Conservation (phyloP, 257 asterid genomes). For the Solanum infundibuliforme region DNA sequence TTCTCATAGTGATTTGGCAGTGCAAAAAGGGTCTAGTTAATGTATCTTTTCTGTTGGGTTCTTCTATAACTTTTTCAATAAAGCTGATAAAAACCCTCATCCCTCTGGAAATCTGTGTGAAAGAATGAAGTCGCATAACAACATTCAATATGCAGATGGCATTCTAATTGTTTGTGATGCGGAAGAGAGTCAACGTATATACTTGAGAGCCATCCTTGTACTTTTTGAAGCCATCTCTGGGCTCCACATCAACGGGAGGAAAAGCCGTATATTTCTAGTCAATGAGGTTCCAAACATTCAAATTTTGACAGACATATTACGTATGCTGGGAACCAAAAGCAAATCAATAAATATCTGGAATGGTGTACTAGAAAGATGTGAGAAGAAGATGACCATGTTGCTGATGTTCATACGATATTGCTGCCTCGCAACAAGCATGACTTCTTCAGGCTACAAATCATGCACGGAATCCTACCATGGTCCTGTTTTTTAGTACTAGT, state of each 20-base stretch:
- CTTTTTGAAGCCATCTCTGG: background rate
- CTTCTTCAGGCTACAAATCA: background rate
- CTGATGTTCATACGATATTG: background rate
- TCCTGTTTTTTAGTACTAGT: background rate
- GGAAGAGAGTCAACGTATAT: background rate
- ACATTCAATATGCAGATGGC: background rate
- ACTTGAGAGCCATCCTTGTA: background rate
- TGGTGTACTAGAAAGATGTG: background rate
- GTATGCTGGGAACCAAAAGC: background rate
- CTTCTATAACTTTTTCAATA: background rate
- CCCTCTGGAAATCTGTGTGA: background rate
- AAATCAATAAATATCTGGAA: background rate
- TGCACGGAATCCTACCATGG: background rate
- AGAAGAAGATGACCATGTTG: background rate
- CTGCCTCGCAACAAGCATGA: background rate
- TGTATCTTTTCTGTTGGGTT: background rate
- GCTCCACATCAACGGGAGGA: background rate
- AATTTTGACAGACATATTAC: background rate
- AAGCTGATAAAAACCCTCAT: background rate
- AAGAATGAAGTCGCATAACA: background rate
- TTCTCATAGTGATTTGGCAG: background rate
- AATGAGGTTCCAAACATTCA: background rate
- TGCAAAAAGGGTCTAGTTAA: background rate
- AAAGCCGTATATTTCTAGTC: background rate
- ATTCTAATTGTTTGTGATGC: background rate